These are phyloP conservation scores for Raphanus sativus DNA, from an alignment of 345 rosid species.

Conservation along the genomic window DNA sequence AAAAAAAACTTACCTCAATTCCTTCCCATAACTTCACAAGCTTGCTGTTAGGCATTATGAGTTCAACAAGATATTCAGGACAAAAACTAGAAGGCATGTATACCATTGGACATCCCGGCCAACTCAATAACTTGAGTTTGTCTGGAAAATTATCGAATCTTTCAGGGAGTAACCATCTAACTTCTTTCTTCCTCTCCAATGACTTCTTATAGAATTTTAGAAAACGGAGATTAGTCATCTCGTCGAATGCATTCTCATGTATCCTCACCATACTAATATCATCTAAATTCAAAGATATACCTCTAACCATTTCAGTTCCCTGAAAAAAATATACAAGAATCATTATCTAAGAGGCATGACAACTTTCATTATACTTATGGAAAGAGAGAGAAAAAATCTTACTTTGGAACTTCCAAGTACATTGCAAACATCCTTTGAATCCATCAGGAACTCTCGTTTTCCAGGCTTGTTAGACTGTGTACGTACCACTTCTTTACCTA, in stretches of 20 bases:
- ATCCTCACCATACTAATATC: neutral
- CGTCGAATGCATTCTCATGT: neutral
- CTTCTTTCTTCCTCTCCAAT: neutral
- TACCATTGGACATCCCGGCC: constrained; percentile 27
- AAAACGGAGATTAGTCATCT: constrained; percentile 32
- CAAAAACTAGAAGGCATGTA: constrained; percentile 22
- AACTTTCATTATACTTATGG: neutral
- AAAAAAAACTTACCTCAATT: neutral
- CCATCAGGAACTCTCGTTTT: constrained; percentile 29
- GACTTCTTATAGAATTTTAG: constrained; percentile 22
- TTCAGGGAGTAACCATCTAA: neutral
- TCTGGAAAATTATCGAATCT: neutral
- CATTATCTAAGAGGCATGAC: neutral
- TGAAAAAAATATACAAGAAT: constrained; percentile 3
- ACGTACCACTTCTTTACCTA: constrained; percentile 37
- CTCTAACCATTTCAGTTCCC: constrained; percentile 35
- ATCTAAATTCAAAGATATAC: constrained; percentile 23
- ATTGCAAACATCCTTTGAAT: constrained; percentile 25
- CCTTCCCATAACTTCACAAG: constrained; percentile 12
- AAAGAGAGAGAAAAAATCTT: neutral
- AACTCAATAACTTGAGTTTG: constrained; percentile 19
- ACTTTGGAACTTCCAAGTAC: constrained; percentile 17
- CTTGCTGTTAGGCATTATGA: constrained; percentile 17
- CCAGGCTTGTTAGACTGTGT: constrained; percentile 23
- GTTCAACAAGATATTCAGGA: constrained; percentile 21